Percentiles rank a stretch among this genome's conserved stretches.
These are phyloP conservation scores for Sporothrix globosa DNA, from an alignment of 2,329 filamentous ascomycete species.

Conservation along the genomic window DNA sequence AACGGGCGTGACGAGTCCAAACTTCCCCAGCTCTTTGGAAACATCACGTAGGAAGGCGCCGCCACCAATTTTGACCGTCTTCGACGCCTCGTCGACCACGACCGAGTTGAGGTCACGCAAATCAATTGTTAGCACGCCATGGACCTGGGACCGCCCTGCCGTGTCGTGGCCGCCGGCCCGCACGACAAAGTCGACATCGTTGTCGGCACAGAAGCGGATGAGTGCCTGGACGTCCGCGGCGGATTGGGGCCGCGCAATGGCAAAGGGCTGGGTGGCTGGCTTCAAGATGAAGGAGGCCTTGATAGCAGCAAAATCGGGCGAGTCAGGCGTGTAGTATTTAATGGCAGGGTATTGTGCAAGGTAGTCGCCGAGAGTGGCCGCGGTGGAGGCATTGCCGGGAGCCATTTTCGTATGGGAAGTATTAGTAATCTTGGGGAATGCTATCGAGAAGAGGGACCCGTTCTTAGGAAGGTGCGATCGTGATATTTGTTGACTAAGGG, in stretches of 20 bases:
- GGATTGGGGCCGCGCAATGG: constrained; percentile 21
- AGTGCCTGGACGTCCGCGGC: constrained; percentile 10
- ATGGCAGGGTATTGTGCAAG: constrained; percentile 4
- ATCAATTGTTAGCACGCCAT: constrained; percentile 12
- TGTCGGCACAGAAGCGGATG: not conserved
- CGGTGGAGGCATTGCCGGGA: constrained; percentile 1
- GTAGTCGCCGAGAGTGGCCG: constrained; percentile 7
- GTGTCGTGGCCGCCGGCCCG: constrained; percentile 20
- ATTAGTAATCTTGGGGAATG: too few species aligned
- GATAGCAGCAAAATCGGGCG: not conserved
- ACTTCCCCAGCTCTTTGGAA: constrained; percentile 29
- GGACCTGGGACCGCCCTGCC: not conserved
- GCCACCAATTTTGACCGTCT: constrained; percentile 3
- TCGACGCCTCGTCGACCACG: not conserved
- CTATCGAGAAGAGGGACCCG: too few species aligned
- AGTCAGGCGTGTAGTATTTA: not conserved
- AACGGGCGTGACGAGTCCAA: constrained; percentile 35
- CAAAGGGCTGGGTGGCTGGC: constrained; percentile 13
- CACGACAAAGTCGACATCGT: constrained; percentile 23
- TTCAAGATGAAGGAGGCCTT: constrained; percentile 15
- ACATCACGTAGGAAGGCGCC: constrained; percentile 2
- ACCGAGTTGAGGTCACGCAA: constrained; percentile 2
- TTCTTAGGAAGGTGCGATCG: not conserved
- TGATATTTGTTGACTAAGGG: not conserved
- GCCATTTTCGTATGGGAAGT: not conserved